These are phyloP conservation scores for Nakazawaea molendinolei DNA, from an alignment of 805 yeast species.

Conservation along the genomic window DNA sequence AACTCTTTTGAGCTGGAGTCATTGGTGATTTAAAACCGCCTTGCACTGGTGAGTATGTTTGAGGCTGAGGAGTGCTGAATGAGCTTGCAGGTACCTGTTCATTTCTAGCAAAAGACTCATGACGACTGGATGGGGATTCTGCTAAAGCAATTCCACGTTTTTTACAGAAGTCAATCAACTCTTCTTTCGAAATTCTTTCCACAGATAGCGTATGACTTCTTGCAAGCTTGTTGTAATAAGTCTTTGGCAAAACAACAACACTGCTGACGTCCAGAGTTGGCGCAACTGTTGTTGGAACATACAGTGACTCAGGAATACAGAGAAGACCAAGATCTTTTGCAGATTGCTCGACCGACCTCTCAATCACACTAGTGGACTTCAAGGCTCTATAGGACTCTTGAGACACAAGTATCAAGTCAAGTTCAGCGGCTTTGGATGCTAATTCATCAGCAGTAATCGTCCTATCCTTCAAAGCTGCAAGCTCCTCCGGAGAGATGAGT, in stretches of 20 bases:
- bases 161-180: conserved; percentile 36
- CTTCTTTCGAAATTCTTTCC: conserved; percentile 39
- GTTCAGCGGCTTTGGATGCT: conserved; percentile 31
- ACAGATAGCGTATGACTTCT: conserved; percentile 35
- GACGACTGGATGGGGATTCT: conserved; percentile 13
- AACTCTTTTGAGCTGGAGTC: conserved; percentile 19
- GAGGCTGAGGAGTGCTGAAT: conserved; percentile 13
- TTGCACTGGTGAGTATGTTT: conserved; percentile 6
- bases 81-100: too few species aligned
- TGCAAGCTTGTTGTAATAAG: conserved; percentile 54
- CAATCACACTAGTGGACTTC: conserved; percentile 14
- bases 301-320: conserved; percentile 52
- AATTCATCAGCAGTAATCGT: conserved; percentile 26
- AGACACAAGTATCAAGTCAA: conserved; percentile 30
- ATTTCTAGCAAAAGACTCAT: too few species aligned
- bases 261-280: conserved; percentile 46
- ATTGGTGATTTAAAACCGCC: conserved; percentile 4
- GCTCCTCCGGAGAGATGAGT: neutral
- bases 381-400: conserved; percentile 18
- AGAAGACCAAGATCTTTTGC: conserved; percentile 43
- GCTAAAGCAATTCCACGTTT: conserved; percentile 39
- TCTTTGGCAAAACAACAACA: conserved; percentile 57
- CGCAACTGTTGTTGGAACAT: conserved; percentile 56
- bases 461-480: conserved; percentile 14
- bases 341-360: conserved; percentile 25